These are phyloP conservation scores for Fistulifera pelliculosa DNA, from an alignment of 108 stramenopile genomes.

Conservation along the genomic window DNA sequence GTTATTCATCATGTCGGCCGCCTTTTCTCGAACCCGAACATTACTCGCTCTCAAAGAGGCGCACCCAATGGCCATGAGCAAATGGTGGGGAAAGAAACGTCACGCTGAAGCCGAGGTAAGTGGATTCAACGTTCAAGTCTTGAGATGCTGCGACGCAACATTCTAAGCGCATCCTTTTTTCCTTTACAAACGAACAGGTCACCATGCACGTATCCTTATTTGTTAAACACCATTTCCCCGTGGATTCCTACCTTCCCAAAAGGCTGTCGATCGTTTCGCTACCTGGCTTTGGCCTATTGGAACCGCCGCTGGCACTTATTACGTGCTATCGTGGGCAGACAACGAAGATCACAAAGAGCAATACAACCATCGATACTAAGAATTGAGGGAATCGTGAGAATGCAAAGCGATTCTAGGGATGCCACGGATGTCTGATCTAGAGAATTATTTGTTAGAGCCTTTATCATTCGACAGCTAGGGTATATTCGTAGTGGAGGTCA, in stretches of 20 bases:
- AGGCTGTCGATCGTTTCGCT: background rate
- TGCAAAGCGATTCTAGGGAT: no score
- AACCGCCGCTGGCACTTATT: no score
- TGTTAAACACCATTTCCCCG: background rate
- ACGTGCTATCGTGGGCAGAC: no score
- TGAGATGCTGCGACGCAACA: no score
- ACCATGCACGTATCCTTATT: slow-evolving; percentile 2
- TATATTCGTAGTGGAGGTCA: no score
- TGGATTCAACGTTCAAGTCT: background rate
- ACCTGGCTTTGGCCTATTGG: background rate
- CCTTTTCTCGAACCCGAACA: slow-evolving; percentile 1
- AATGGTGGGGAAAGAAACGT: slow-evolving; percentile 4
- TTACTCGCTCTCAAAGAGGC: background rate
- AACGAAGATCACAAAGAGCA: no score
- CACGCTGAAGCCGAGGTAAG: background rate
- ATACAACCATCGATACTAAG: no score
- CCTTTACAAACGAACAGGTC: background rate
- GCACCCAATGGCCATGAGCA: slow-evolving; percentile 4
- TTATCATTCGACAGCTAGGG: no score
- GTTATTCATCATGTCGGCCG: background rate
- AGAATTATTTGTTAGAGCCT: slow-evolving; percentile 9
- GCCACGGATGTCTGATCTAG: no score
- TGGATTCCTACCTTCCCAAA: slow-evolving; percentile 1
- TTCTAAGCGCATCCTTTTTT: background rate
- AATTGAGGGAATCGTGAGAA: no score